phyloP scores from a whole-genome alignment of 805 yeast species.

The Barnettozyma botsteinii region DNA sequence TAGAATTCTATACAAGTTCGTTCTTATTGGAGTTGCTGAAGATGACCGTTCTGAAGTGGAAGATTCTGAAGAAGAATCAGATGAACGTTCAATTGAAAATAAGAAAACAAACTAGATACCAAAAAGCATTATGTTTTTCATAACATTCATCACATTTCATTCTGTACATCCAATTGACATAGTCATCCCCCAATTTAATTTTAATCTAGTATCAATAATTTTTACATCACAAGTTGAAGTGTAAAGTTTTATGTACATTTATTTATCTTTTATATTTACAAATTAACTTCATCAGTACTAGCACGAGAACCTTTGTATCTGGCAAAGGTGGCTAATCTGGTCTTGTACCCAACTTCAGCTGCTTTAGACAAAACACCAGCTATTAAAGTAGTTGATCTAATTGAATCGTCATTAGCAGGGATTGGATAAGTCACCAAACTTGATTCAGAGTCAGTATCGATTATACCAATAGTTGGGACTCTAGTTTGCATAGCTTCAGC shows the following conservation, averaged over 20 bases:
- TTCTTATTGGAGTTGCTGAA: slow-evolving; percentile 51
- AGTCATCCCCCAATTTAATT: no score
- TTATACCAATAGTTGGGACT: slow-evolving; percentile 88
- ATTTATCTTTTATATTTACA: slow-evolving; percentile 10
- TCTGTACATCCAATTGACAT: no score
- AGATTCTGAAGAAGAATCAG: slow-evolving; percentile 41
- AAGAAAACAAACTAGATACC: slow-evolving; percentile 1
- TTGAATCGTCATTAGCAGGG: slow-evolving; percentile 92
- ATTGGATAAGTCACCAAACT: slow-evolving; percentile 86
- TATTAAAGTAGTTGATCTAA: slow-evolving; percentile 73
- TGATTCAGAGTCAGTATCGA: slow-evolving; percentile 93
- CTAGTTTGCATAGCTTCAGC: slow-evolving; percentile 76
- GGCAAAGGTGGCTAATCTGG: slow-evolving; percentile 16
- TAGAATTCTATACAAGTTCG: slow-evolving; percentile 66
- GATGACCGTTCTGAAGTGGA: slow-evolving; percentile 92
- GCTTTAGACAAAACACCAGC: slow-evolving; percentile 81
- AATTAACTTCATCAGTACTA: neutral
- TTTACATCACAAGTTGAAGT: no score
- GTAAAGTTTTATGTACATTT: slow-evolving; percentile 2
- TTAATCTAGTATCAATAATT: no score
- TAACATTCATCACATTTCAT: no score
- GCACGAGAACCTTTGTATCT: slow-evolving; percentile 3
- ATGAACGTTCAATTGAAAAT: neutral
- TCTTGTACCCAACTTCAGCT: slow-evolving; percentile 67
- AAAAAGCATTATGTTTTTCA: no score